phyloP scores from a whole-genome alignment of 345 rosid species.

The Citrus inodora region DNA sequence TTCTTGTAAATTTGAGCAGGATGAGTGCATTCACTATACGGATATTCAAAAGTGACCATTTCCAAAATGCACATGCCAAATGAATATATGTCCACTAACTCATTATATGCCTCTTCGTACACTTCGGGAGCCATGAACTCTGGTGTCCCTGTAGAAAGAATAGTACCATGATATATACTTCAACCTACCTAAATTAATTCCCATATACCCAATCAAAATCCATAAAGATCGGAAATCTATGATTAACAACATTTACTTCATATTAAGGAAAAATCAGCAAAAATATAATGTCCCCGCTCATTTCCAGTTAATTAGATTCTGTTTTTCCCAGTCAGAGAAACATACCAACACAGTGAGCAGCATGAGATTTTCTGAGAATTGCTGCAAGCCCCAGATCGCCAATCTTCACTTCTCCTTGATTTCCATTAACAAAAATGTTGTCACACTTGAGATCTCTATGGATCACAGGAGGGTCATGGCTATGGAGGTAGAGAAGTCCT shows the following conservation, averaged over 20 bases:
- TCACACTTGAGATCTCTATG: slow-evolving; percentile 98
- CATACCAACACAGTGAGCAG: slow-evolving; percentile 95
- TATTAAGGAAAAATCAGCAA: not conserved
- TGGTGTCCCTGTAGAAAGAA: slow-evolving; percentile 73
- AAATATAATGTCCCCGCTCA: not conserved
- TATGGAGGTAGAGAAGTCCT: slow-evolving; percentile 81
- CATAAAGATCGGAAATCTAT: not conserved
- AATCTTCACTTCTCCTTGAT: slow-evolving; percentile 95
- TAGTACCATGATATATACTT: slow-evolving; percentile 4
- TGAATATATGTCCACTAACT: slow-evolving; percentile 93
- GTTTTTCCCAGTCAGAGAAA: not conserved
- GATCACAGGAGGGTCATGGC: slow-evolving; percentile 87
- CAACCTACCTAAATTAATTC: not conserved
- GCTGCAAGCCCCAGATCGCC: slow-evolving; percentile 99
- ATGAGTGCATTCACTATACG: slow-evolving; percentile 88
- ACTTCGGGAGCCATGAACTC: slow-evolving; percentile 99
- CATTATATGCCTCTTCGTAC: slow-evolving; percentile 93
- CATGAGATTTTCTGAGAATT: slow-evolving; percentile 74
- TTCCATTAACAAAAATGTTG: slow-evolving; percentile 88
- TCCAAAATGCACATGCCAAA: slow-evolving; percentile 98
- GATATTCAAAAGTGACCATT: slow-evolving; percentile 97
- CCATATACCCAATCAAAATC: slow-evolving; percentile 5
- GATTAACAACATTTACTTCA: not conserved
- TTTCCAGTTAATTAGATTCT: not conserved
- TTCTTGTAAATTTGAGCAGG: slow-evolving; percentile 99